Conservation (phyloP, 331 rosid genomes). For the Erythrophleum ivorense region DNA sequence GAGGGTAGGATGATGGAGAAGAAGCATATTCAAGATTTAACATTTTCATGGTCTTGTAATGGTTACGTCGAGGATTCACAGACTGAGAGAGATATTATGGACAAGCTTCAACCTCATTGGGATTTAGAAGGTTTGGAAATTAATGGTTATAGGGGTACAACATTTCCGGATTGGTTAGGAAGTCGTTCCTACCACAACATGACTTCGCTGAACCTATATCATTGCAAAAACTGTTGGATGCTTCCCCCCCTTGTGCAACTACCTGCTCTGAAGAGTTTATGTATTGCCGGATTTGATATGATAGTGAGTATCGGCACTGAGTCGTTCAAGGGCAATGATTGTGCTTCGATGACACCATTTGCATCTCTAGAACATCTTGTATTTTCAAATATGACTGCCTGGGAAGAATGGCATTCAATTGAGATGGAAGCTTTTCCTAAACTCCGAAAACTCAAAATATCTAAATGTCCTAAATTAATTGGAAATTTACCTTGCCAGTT, state of each 20-base stretch:
- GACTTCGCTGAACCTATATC: rapidly evolving
- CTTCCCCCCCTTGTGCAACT: constrained; percentile 10
- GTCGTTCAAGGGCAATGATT: background rate
- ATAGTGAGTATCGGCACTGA: background rate
- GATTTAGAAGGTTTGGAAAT: background rate
- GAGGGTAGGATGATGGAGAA: too few species aligned
- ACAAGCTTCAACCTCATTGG: constrained; percentile 23
- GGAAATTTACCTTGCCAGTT: constrained; percentile 5
- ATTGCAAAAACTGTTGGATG: background rate
- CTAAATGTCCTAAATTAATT: background rate
- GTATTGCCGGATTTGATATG: rapidly evolving
- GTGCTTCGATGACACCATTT: background rate
- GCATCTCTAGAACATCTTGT: background rate
- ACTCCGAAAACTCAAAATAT: background rate
- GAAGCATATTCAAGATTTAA: too few species aligned
- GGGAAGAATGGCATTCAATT: constrained; percentile 3
- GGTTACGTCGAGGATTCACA: too few species aligned
- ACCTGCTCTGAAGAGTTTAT: background rate
- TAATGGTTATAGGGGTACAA: background rate
- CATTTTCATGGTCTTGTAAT: too few species aligned
- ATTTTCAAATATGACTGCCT: rapidly evolving
- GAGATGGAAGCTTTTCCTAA: constrained; percentile 13
- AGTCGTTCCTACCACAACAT: background rate
- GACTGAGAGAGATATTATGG: too few species aligned
- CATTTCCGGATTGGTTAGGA: constrained; percentile 4